Base-by-base conservation (phyloP, 495 filamentous ascomycete species). In the Penicillium herquei region DNA sequence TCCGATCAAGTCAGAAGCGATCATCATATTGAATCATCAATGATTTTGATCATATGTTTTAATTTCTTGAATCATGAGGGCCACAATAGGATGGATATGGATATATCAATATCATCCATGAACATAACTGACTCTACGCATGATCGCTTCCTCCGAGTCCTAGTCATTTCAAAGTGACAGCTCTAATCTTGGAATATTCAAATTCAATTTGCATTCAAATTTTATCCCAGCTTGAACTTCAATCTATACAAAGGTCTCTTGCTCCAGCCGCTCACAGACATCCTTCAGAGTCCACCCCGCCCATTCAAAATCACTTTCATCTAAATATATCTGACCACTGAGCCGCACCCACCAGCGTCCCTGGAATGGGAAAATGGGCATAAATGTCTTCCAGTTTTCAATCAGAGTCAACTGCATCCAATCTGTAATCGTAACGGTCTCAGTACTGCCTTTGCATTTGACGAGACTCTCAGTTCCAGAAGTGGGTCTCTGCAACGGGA, bases 371-470 rank as follows among this genome's bases (percentile, higher is more conserved):
- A 52, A 52, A 32, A 89, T 56, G 0, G 85, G 75, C 37, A 90
- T 72, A 63, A 84, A 91, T 0, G 88, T 88, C 21, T 83, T 72
- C 61, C 84, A 84, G 31, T 88, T 80, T 5, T 78, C 66, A 17
- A 78, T 70, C 59, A 87, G 61, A 13, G 39, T 72, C 52, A 75
- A 65, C 56, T 77, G 68, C 65, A 91, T 80, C 81, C 82, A 91
- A 6, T 78, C 56, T 31, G 63, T 69, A 0, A 84, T 52, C 7
- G 44, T 10, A 6, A 49, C 46, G 11, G 43, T 35, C 13, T 72
- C 16, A 21, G 54, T 0, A 51, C 41, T 12, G 51, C 65, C 10
- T 73, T 62, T 13, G 55, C 67, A 8, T 53, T 39, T 53, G n/a
- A 63, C 37, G 3, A 58, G 53, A 4, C 77, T 63, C 11, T 58